Evolutionary conservation across 768 basidiomycete genomes (phyloP).

Genomic region (Gloeostereum incarnatum): DNA sequence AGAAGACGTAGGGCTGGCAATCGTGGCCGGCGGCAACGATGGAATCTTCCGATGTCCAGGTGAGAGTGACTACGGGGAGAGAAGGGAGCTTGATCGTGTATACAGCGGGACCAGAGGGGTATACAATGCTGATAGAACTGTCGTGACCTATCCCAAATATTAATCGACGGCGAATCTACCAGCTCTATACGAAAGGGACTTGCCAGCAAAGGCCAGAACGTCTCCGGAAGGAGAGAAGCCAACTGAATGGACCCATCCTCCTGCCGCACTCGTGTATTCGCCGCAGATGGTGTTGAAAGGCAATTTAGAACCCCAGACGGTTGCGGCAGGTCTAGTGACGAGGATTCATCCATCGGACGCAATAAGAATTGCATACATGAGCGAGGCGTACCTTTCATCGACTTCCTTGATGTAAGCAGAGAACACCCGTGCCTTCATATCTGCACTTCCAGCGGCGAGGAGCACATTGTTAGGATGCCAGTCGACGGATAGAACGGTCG

Average conservation of each 20-base stretch:
- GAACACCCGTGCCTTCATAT: conserved; percentile 96
- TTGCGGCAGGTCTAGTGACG: conserved; percentile 62
- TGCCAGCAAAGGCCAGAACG: conserved; percentile 85
- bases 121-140: conserved; percentile 87
- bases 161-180: neutral
- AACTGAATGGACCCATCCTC: conserved; percentile 96
- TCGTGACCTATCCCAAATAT: conserved; percentile 77
- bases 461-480: conserved; percentile 99
- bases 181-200: conserved; percentile 20
- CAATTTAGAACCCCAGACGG: conserved; percentile 96
- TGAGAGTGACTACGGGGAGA: conserved; percentile 76
- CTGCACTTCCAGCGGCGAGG: conserved; percentile 90
- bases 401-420: conserved; percentile 99
- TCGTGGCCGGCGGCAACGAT: conserved; percentile 95
- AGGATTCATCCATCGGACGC: too few species aligned
- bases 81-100: conserved; percentile 69
- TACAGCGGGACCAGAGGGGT: conserved; percentile 70
- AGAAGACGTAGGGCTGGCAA: conserved; percentile 89
- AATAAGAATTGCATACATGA: conserved; percentile 1
- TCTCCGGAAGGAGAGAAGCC: conserved; percentile 98
- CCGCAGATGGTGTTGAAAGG: conserved; percentile 98
- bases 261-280: conserved; percentile 80
- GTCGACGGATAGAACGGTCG: conserved; percentile 88
- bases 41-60: conserved; percentile 77
- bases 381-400: conserved; percentile 64